Base-by-base conservation (phyloP, 306 rosid genomes). In the Rosa multiflora region DNA sequence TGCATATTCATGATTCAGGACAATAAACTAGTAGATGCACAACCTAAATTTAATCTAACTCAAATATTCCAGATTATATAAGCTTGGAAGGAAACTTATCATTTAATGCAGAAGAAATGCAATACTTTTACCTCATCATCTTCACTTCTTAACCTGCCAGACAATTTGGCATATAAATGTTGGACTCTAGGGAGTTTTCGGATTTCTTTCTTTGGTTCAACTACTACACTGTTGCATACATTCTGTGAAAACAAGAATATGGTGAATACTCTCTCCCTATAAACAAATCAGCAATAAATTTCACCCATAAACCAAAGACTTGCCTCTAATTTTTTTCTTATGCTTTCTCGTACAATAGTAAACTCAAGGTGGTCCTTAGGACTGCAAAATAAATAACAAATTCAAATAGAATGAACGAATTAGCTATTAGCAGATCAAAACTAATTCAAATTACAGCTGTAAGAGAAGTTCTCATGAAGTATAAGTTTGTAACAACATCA, bases 301-400 rank as follows among this genome's bases (percentile, higher is more conserved):
- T 23, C 10, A 59, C 49, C 6, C 47, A 62, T 63, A 51, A 43
- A 46, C 55, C 64, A n/a, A 26, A 67, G 17, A 82, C 85, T 84
- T 85, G 80, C 99, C 98, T 95, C 97, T 69, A 95, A 78, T 81
- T 95, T 93, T 82, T 87, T 86, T 84, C 81, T 81, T 77, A 95
- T 89, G 85, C 92, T 80, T 59, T 95, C 99, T 83, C 94, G 87
- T 53, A 95, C 99, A 71, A 95, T 93, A 17, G 96, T 85, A 83
- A 95, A 95, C 90, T 95, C 99, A 68, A 91, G 88, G 87, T 93
- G 89, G 63, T 90, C 94, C 85, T 95, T 95, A 23, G 91, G 91
- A 83, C 99, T 93, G 92, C 75, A 77, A 74, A 76, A 76, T 17
- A 15, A 40, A 70, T 55, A 42, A 74, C 71, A 79, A 14, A 46